phyloP scores from a whole-genome alignment of 1,284 basidiomycete species.

The Tremellales sp. region DNA sequence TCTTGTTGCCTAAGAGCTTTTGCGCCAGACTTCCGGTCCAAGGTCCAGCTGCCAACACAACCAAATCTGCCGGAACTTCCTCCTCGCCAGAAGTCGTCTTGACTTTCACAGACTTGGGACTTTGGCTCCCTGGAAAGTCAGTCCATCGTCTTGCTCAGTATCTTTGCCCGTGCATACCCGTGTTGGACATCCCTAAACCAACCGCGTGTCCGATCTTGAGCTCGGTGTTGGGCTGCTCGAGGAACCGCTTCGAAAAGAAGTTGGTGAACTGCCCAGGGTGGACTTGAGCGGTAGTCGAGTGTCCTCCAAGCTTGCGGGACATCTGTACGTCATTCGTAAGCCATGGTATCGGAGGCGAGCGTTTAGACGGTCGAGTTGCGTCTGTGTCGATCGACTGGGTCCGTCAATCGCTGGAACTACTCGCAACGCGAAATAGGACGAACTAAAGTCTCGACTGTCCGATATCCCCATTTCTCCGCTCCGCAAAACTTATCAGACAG shows the following conservation, averaged over 20 bases:
- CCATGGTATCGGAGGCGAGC: constrained; percentile 39
- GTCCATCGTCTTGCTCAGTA: background rate
- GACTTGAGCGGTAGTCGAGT: constrained; percentile 44
- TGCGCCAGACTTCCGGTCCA: constrained; percentile 68
- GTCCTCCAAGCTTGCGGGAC: constrained; percentile 33
- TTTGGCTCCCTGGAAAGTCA: constrained; percentile 12
- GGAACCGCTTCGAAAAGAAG: constrained; percentile 60
- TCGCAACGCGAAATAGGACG: background rate
- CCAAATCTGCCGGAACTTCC: constrained; percentile 48
- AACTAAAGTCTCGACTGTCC: constrained; percentile 57
- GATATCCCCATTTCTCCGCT: constrained; percentile 74
- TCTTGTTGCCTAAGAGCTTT: constrained; percentile 52
- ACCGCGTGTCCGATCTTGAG: constrained; percentile 34
- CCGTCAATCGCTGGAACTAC: background rate
- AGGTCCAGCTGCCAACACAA: constrained; percentile 76
- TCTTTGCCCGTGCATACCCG: background rate
- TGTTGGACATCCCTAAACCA: constrained; percentile 5
- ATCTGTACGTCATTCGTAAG: constrained; percentile 36
- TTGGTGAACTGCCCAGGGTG: constrained; percentile 59
- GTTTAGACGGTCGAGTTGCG: constrained; percentile 28
- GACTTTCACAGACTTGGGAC: constrained; percentile 16
- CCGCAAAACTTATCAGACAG: constrained; percentile 73
- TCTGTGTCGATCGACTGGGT: constrained; percentile 41
- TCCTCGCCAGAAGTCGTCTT: constrained; percentile 26
- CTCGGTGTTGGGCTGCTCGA: constrained; percentile 26